Evolutionary conservation across 1,284 basidiomycete species (phyloP).

Genomic region (Boletus calvinii): DNA sequence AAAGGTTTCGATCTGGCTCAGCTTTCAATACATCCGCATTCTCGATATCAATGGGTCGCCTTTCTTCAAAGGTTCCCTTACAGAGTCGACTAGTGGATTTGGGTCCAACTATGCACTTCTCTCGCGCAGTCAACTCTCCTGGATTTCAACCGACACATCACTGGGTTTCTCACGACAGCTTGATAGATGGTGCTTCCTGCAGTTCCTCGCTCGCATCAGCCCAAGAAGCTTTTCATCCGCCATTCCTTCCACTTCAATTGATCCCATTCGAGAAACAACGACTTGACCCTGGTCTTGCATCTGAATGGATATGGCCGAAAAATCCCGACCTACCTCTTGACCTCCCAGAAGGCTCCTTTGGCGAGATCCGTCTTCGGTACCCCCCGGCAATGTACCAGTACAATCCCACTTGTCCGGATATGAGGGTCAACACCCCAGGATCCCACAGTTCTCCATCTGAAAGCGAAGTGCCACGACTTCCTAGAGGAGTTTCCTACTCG

Average conservation of each 20-base stretch:
- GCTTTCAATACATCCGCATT: conserved; percentile 15
- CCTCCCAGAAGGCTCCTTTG: conserved; percentile 8
- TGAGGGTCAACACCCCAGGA: conserved; percentile 3
- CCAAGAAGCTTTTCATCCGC: conserved; percentile 13
- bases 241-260: conserved; percentile 18
- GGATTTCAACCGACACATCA: conserved; percentile 20
- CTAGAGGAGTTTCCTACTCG: conserved; percentile 10
- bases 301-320: conserved; percentile 26
- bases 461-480: conserved; percentile 13
- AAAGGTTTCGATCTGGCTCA: conserved; percentile 13
- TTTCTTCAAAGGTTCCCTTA: conserved; percentile 23
- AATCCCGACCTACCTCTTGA: conserved; percentile 10
- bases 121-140: conserved; percentile 10
- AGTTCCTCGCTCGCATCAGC: conserved; percentile 7
- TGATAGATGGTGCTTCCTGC: conserved; percentile 5
- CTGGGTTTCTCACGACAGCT: conserved; percentile 14
- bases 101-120: conserved; percentile 7
- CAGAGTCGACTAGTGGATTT: conserved; percentile 17
- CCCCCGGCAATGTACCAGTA: conserved; percentile 8
- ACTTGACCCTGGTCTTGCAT: conserved; percentile 2
- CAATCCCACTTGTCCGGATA: conserved; percentile 10
- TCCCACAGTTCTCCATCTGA: conserved; percentile 12
- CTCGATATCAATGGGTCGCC: conserved; percentile 24
- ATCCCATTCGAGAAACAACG: conserved; percentile 18
- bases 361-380: conserved; percentile 15